Evolutionary conservation across 2,329 filamentous ascomycete species (phyloP).

Genomic region (Ilyonectria destructans): DNA sequence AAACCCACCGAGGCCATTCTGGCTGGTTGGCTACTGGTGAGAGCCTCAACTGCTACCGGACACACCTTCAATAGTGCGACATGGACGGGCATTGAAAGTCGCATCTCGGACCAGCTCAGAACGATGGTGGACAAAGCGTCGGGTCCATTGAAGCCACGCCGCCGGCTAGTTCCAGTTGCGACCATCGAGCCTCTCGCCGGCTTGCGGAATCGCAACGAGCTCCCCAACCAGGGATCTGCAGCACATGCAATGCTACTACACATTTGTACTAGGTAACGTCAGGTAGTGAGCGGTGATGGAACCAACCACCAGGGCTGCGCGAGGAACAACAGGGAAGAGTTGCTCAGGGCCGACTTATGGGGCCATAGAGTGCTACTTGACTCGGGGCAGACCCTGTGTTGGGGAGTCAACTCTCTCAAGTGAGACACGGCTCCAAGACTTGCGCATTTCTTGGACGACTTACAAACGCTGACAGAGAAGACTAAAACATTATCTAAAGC

Average conservation of each 20-base stretch:
- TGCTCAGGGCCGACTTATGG: conserved; percentile 15
- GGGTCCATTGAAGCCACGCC: conserved; percentile 2
- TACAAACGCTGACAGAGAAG: not conserved
- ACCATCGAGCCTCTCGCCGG: conserved; percentile 13
- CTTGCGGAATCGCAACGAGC: conserved; percentile 23
- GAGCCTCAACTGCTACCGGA: not conserved
- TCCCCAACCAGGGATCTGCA: conserved; percentile 20
- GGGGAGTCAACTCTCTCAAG: conserved; percentile 16
- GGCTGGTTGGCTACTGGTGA: not conserved
- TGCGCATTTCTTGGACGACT: conserved; percentile 22
- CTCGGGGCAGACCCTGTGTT: conserved; percentile 8
- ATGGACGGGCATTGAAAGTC: not conserved
- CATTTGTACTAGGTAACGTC: conserved; percentile 16
- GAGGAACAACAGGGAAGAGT: conserved; percentile 18
- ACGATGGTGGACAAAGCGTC: not conserved
- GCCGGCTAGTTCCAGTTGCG: not conserved
- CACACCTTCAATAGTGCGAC: not conserved
- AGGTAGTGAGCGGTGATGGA: conserved; percentile 18
- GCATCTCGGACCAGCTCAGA: not conserved
- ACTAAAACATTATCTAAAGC: not conserved
- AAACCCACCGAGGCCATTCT: not conserved
- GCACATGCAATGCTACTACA: conserved; percentile 26
- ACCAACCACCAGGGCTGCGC: conserved; percentile 28
- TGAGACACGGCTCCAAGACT: conserved; percentile 15
- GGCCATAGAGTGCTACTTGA: conserved; percentile 16